phyloP scores from a whole-genome alignment of 2,329 filamentous ascomycete species.

The Mycosphaerella arachidis region DNA sequence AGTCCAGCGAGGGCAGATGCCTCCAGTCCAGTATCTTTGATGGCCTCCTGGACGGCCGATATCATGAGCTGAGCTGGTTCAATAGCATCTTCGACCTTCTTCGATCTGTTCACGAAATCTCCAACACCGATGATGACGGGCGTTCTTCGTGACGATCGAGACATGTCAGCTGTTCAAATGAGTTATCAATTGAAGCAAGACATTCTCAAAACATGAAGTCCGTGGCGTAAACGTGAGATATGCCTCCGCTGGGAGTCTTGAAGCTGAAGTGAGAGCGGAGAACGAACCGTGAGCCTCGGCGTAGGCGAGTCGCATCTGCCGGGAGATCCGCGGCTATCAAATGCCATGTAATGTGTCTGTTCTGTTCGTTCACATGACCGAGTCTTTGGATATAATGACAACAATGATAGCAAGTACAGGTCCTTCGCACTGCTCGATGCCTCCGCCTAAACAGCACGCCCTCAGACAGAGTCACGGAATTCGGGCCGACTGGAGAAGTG shows the following conservation, averaged over 20 bases:
- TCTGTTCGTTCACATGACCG: not conserved
- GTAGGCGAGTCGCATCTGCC: not conserved
- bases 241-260: not conserved
- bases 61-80: constrained; percentile 59
- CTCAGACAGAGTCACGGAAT: no score
- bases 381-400: not conserved
- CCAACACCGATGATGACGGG: constrained; percentile 61
- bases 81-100: constrained; percentile 48
- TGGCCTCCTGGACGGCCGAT: constrained; percentile 49
- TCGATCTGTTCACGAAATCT: constrained; percentile 57
- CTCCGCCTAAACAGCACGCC: no score
- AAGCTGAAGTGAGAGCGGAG: not conserved
- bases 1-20: constrained; percentile 33
- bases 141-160: constrained; percentile 18
- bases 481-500: no score
- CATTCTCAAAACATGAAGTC: not conserved
- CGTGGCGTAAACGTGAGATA: not conserved
- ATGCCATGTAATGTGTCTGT: constrained; percentile 15
- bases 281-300: not conserved
- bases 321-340: not conserved
- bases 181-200: not conserved
- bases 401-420: not conserved
- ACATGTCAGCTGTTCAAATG: constrained; percentile 4
- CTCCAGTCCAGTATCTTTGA: constrained; percentile 46
- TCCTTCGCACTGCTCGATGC: not conserved